Conservation (phyloP, 768 basidiomycete genomes). For the Bullera alba region DNA sequence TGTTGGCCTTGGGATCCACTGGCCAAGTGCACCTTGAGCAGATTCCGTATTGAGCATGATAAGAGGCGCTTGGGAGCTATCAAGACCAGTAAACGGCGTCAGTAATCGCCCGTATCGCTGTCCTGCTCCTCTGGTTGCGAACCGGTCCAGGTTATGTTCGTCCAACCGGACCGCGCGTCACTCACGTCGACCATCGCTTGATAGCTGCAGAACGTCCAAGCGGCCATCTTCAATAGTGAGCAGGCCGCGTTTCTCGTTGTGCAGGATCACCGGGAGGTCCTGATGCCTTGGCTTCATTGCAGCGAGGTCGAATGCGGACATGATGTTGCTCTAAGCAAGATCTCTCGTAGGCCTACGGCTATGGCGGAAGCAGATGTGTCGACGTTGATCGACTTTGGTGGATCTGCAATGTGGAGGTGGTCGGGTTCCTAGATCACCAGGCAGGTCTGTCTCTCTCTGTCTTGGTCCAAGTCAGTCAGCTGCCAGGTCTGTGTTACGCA, state of each 20-base stretch:
- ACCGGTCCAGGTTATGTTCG: too few species aligned
- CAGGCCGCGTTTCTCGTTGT: conserved; percentile 35
- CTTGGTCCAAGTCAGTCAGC: too few species aligned
- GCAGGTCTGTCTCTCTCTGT: too few species aligned
- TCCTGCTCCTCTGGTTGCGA: not conserved
- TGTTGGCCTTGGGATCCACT: not conserved
- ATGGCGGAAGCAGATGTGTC: too few species aligned
- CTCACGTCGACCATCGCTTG: conserved; percentile 37
- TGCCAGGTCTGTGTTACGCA: too few species aligned
- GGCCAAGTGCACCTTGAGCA: conserved; percentile 19
- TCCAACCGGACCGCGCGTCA: not conserved
- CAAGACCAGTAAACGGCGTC: not conserved
- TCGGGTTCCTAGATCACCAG: too few species aligned
- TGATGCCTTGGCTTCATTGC: conserved; percentile 13
- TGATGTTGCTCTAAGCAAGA: too few species aligned
- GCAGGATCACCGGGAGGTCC: conserved; percentile 35
- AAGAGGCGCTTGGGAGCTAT: conserved; percentile 35
- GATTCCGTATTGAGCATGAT: conserved; percentile 18
- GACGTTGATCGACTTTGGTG: too few species aligned
- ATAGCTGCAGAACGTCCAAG: conserved; percentile 35
- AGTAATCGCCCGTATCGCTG: not conserved
- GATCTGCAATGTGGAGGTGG: too few species aligned
- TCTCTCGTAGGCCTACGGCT: too few species aligned
- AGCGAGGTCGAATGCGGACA: not conserved
- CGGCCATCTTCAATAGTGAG: conserved; percentile 36